Conservation (phyloP, 345 rosid species). For the Hirschfeldia incana region DNA sequence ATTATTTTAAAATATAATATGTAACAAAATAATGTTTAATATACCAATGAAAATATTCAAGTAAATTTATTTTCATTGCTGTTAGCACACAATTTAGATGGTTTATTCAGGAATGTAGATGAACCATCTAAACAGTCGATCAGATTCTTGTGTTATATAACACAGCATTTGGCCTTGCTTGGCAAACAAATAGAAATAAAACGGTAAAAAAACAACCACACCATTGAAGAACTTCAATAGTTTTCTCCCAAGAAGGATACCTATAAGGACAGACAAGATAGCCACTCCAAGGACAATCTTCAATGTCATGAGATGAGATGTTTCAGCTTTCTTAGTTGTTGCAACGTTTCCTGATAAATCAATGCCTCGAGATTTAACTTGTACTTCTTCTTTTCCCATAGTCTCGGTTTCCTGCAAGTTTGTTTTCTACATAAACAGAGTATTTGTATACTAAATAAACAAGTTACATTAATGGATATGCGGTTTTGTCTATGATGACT, state of each 20-base stretch:
- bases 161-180: conserved; percentile 18
- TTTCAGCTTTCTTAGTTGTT: conserved; percentile 29
- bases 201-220: neutral
- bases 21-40: neutral
- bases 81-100: neutral
- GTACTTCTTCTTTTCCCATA: conserved; percentile 40
- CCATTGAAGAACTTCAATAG: conserved; percentile 43
- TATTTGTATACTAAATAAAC: neutral
- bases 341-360: conserved; percentile 41
- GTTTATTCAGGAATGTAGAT: neutral
- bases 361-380: conserved; percentile 70
- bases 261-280: conserved; percentile 66
- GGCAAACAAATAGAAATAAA: conserved; percentile 2
- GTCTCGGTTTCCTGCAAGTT: conserved; percentile 42
- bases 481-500: conserved; percentile 16
- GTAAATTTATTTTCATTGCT: neutral
- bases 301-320: conserved; percentile 44
- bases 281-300: conserved; percentile 67
- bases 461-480: neutral
- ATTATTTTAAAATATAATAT: neutral
- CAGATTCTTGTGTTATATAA: neutral
- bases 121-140: neutral
- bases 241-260: conserved; percentile 73
- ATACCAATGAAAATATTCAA: neutral
- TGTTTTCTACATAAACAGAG: conserved; percentile 3